phyloP scores from a whole-genome alignment of 1,284 basidiomycete genomes.

The Cryptococcus sp. region DNA sequence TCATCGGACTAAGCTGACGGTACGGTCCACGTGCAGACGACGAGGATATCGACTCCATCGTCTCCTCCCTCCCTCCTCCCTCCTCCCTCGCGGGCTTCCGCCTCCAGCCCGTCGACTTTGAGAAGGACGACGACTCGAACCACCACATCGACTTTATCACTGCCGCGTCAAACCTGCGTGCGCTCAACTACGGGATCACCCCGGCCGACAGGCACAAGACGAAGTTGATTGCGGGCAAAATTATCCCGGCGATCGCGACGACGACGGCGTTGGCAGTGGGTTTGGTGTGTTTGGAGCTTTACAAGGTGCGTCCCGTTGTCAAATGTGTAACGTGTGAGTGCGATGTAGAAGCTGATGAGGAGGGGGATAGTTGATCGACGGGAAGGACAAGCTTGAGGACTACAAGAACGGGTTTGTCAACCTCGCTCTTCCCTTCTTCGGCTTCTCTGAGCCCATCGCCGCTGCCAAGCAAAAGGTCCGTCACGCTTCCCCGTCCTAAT shows the following conservation, averaged over 20 bases:
- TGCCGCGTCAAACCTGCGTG: conserved; percentile 93
- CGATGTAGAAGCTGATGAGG: conserved; percentile 3
- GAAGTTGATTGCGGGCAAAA: conserved; percentile 99
- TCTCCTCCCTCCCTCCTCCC: conserved; percentile 73
- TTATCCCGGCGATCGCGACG: conserved; percentile 98
- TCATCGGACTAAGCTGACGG: background rate
- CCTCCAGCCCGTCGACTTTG: conserved; percentile 91
- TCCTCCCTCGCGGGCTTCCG: conserved; percentile 92
- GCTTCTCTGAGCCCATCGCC: conserved; percentile 95
- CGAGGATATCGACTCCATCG: conserved; percentile 59
- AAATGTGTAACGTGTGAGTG: no score
- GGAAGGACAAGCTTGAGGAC: conserved; percentile 84
- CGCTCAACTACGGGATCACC: conserved; percentile 90
- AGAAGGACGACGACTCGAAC: conserved; percentile 99
- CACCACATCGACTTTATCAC: conserved; percentile 99
- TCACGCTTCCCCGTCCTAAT: background rate
- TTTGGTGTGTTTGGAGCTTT: conserved; percentile 92
- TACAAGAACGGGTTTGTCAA: conserved; percentile 99
- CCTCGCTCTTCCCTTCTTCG: conserved; percentile 96
- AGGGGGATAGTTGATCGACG: conserved; percentile 76
- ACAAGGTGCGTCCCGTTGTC: conserved; percentile 64
- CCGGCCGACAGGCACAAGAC: conserved; percentile 88
- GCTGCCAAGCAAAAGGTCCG: conserved; percentile 74
- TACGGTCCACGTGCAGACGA: conserved; percentile 17
- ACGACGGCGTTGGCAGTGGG: conserved; percentile 95